Conservation (phyloP, 352 stramenopile species). For the Stramenopiles sp. region DNA sequence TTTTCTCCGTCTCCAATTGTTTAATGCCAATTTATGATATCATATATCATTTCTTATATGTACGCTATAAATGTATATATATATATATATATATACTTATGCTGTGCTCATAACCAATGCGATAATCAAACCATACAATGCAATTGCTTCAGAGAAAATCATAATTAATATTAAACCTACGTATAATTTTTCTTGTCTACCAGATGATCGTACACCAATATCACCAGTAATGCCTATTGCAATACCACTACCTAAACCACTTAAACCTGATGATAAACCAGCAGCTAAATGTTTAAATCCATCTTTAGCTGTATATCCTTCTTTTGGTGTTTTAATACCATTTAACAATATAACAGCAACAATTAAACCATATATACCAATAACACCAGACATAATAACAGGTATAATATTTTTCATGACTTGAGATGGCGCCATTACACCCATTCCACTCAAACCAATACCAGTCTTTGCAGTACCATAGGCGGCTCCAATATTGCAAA, state of each 20-base stretch:
- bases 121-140: conserved; percentile 86
- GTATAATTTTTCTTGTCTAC: conserved; percentile 92
- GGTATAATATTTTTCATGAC: conserved; percentile 98
- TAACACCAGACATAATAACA: conserved; percentile 92
- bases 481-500: conserved; percentile 63
- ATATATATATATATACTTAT: too few species aligned
- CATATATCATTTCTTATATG: too few species aligned
- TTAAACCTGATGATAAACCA: conserved; percentile 76
- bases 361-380: conserved; percentile 88
- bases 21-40: too few species aligned
- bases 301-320: too few species aligned
- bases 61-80: too few species aligned
- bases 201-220: conserved; percentile 81
- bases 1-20: too few species aligned
- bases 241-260: conserved; percentile 69
- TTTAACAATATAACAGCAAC: conserved; percentile 44
- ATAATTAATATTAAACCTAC: conserved; percentile 95
- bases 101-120: conserved; percentile 56
- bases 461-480: conserved; percentile 93
- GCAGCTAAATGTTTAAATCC: conserved; percentile 78
- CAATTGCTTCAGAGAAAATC: conserved; percentile 94
- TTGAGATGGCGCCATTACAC: conserved; percentile 78
- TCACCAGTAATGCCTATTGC: conserved; percentile 86
- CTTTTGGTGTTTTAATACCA: too few species aligned
- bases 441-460: conserved; percentile 84